Evolutionary conservation across 305 asterid species (phyloP).

Genomic region (Fraxinus floribunda): DNA sequence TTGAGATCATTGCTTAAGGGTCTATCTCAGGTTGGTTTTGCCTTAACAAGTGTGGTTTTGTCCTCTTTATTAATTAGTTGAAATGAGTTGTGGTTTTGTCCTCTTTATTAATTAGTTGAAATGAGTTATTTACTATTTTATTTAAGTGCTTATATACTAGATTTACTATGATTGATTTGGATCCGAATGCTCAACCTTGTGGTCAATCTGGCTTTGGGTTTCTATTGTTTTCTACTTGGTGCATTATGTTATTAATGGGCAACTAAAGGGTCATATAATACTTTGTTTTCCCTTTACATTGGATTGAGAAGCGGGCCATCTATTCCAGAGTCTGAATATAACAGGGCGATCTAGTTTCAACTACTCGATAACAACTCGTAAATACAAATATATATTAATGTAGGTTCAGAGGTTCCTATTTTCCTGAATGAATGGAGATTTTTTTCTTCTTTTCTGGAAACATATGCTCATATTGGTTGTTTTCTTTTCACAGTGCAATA

Average conservation of each 20-base stretch:
- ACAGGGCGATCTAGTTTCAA: background rate
- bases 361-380: background rate
- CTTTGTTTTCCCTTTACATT: background rate
- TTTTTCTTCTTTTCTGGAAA: background rate
- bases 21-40: constrained; percentile 44
- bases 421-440: background rate
- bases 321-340: background rate
- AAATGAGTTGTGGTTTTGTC: background rate
- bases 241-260: background rate
- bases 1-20: constrained; percentile 56
- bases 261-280: background rate
- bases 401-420: background rate
- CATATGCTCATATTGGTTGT: background rate
- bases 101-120: no score
- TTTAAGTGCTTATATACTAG: background rate
- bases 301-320: background rate
- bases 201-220: background rate
- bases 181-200: background rate
- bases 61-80: background rate
- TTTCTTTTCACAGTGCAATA: background rate
- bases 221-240: background rate
- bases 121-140: background rate
- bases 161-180: background rate
- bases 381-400: background rate
- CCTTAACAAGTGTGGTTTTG: background rate